Conservation (phyloP, 108 stramenopile species). For the Nitzschia palea region DNA sequence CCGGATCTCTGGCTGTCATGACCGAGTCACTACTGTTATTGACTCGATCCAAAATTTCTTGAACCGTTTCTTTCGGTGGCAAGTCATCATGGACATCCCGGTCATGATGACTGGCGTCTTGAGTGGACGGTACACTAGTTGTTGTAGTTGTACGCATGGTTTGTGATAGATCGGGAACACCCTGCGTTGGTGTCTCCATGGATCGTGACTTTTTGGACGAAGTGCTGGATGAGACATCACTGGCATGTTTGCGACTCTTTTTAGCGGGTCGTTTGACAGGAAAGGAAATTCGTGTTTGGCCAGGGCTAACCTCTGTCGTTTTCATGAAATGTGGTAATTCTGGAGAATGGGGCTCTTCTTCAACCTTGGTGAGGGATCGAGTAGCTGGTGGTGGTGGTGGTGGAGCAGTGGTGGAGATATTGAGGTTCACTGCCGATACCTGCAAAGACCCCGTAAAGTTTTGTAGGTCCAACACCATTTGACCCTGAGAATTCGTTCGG, state of each 20-base stretch:
- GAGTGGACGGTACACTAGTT: background rate
- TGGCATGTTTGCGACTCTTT: conserved; percentile 6
- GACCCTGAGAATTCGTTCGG: conserved; percentile 19
- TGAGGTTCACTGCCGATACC: conserved; percentile 10
- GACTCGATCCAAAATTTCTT: conserved; percentile 32
- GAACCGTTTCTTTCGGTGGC: conserved; percentile 1
- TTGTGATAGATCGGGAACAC: conserved; percentile 13
- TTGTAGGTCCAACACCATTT: conserved; percentile 38
- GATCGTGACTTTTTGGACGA: conserved; percentile 8
- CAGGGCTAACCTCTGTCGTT: conserved; percentile 9
- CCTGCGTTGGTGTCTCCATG: conserved; percentile 12
- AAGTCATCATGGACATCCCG: background rate
- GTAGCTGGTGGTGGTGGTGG: background rate
- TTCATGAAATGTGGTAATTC: background rate
- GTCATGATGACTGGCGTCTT: background rate
- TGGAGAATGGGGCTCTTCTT: conserved; percentile 25
- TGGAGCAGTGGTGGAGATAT: background rate
- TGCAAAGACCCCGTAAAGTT: conserved; percentile 47
- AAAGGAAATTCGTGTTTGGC: conserved; percentile 19
- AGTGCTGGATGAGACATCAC: background rate
- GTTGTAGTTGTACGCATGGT: conserved; percentile 4
- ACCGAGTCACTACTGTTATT: conserved; percentile 27
- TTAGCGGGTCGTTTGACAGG: conserved; percentile 1
- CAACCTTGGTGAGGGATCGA: conserved; percentile 7
- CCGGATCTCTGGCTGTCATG: conserved; percentile 1